Conservation (phyloP, 2,329 filamentous ascomycete genomes). For the Ceratocystis colombiana region DNA sequence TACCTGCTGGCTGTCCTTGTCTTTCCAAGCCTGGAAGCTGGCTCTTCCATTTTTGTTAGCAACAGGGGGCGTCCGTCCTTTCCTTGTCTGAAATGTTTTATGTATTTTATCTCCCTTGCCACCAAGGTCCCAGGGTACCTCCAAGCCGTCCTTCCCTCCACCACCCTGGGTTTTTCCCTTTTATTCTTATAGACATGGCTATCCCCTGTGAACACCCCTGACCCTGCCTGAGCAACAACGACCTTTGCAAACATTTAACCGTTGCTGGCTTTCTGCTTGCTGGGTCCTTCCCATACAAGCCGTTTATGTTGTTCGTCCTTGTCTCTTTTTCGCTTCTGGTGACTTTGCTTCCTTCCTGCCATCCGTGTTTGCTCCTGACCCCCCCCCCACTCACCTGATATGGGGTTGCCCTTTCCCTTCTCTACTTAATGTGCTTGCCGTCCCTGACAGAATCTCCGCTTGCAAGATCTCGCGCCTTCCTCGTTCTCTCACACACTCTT, state of each 20-base stretch:
- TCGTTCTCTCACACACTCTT: neutral
- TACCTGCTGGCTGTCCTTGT: neutral
- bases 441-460: conserved; percentile 1
- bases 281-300: conserved; percentile 15
- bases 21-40: neutral
- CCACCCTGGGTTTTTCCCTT: neutral
- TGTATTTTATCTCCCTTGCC: conserved; percentile 13
- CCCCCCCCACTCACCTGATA: neutral
- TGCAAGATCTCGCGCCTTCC: neutral
- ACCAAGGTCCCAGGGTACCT: neutral
- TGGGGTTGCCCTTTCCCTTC: conserved; percentile 3
- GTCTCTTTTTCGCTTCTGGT: conserved; percentile 1
- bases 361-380: conserved; percentile 8
- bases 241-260: conserved; percentile 16
- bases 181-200: neutral
- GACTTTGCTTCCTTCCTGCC: conserved; percentile 16
- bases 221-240: conserved; percentile 14
- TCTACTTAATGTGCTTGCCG: conserved; percentile 13
- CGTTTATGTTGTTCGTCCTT: neutral
- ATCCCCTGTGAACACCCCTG: neutral
- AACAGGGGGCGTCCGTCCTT: neutral
- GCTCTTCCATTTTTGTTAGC: neutral
- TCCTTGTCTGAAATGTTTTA: neutral
- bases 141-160: conserved; percentile 12
- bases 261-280: conserved; percentile 11